Evolutionary conservation across 1,284 basidiomycete genomes (phyloP), one percentile per base, ranked within the genome.

Genomic region (Anthracocystis setariae): DNA sequence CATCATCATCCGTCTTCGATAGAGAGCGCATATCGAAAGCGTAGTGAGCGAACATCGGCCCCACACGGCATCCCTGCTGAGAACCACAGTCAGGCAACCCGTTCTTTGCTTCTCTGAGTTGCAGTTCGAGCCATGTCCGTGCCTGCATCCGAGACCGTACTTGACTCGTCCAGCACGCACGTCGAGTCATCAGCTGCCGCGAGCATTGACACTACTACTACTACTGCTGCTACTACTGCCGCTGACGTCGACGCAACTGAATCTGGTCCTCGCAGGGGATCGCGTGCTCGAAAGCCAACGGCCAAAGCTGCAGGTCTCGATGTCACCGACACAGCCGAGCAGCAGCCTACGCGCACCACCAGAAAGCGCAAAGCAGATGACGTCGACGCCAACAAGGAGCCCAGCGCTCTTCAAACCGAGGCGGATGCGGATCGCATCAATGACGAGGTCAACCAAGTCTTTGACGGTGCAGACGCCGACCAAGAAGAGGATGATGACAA

Each of bases 401-500:
- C 43, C 1, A 24, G 29, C 29, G 29, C 10, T 37, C 37, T 24
- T 32, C 37, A 21, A 42, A 29, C 3, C 24, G 24, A 40, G 37
- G 24, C 24, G 17, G 47, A 39, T 23, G 43, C 43, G 42, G 56
- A 58, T 21, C 35, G 43, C 17, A 58, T 60, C 46, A 43, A 61
- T 32, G 45, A 52, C 7, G 58, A 61, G 39, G 46, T 61, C 25
- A 46, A 52, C 13, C 42, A 56, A 12, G 54, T 62, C 13, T 63
- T 73, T n/a, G 60, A 61, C 1, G 62, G 46, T 3, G 49, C 40
- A 17, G 55, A 64, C 5, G 59, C 42, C 5, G 63, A 65, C 2
- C 62, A 64, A 1, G 52, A 58, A 5, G 56, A 47, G 3, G 68
- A 53, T 5, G 73, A 73, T 51, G 69, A 71, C 23, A 61, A 63